A percentile compares a stretch with the other conserved stretches of the same genome.
Conservation (phyloP, 768 basidiomycete genomes). For the Leucocoprinus leucothites region DNA sequence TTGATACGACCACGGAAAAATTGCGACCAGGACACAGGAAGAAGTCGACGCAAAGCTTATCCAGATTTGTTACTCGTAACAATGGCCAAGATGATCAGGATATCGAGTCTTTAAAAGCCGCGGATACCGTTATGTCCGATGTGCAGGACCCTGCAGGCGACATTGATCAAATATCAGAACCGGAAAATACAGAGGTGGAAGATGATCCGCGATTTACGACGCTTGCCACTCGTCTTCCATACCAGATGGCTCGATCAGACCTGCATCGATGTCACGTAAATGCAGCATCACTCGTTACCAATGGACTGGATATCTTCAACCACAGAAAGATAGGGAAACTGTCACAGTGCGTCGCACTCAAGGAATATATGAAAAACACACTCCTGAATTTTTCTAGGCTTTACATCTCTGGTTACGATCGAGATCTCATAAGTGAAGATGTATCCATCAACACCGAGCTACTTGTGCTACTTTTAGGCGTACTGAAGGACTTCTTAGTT, state of each 20-base stretch:
- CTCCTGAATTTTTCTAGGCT: slow-evolving; percentile 8
- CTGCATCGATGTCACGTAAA: background rate
- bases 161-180: background rate
- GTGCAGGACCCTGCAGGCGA: background rate
- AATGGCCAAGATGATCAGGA: background rate
- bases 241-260: background rate
- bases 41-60: background rate
- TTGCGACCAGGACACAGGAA: slow-evolving; percentile 9
- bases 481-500: slow-evolving; percentile 49
- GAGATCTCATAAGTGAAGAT: slow-evolving; percentile 8
- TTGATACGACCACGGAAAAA: slow-evolving; percentile 7
- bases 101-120: background rate
- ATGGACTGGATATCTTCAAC: slow-evolving; percentile 8
- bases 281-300: background rate
- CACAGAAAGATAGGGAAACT: background rate
- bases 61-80: background rate
- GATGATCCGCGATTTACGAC: slow-evolving; percentile 4
- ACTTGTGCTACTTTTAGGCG: slow-evolving; percentile 24
- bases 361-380: background rate
- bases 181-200: slow-evolving; percentile 10
- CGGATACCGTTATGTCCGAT: background rate
- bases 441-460: slow-evolving; percentile 13
- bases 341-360: background rate
- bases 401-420: slow-evolving; percentile 16
- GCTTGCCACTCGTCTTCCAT: background rate